Evolutionary conservation across 257 asterid genomes (phyloP), one percentile per base, ranked within the genome.

Genomic region (Nicotiana tabacum): DNA sequence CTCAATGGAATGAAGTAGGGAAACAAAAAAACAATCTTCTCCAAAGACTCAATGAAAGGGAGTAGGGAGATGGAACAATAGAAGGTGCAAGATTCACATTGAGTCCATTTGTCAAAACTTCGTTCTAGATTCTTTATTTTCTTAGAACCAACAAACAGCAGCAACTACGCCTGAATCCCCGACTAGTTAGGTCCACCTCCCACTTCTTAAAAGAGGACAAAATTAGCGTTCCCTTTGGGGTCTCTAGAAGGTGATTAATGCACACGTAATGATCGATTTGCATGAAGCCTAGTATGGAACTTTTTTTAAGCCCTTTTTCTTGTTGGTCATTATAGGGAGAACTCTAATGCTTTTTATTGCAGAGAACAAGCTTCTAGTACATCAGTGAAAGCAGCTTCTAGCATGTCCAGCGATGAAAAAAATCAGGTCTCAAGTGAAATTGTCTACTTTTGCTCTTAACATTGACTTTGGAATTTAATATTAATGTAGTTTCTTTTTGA

Each of bases 291-390:
- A 48, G 24, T 13, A n/a, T 2, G 1, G 61, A 72, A 24, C 8
- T 21, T 5, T 35, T 24, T 74, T 74, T 13, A 61, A 48, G 43
- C 16, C 80, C 27, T 51, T 57, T 1, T 53, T 67, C 58, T 62
- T 27, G 77, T 82, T 83, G 43, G 29, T 76, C 80, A 15, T 51
- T 76, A 16, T 51, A 51, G 8, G 43, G 39, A 12, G 27, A 53
- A 51, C 64, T 8, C 27, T 51, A 27, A 15, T 51, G 53, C 64
- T 16, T 76, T 51, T 58, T 33, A 78, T 78, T 87, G 77, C 92
- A 96, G 99, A 93, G 98, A 96, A 82, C 97, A 91, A 85, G 98
- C 94, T 56, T 94, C 98, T 35, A 96, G 97, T 82, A 91, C 96
- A 83, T 94, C 97, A 3, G 97, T 97, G 66, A 94, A 87, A 90